These are phyloP conservation scores for Primulina eburnea DNA, from an alignment of 257 asterid species.

Conservation along the genomic window DNA sequence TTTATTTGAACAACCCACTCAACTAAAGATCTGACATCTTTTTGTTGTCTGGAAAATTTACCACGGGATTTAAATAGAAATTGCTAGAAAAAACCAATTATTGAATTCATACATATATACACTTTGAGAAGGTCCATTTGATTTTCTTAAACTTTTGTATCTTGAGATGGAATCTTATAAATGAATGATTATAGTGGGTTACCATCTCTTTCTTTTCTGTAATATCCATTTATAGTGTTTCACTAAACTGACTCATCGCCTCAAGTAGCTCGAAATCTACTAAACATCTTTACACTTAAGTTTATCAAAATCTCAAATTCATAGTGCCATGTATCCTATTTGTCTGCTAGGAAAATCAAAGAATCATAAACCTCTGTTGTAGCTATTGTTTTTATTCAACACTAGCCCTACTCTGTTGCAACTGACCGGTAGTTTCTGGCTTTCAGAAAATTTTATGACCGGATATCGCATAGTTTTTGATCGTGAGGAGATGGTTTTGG, in stretches of 20 bases:
- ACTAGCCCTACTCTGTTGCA: not conserved
- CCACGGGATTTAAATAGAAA: not conserved
- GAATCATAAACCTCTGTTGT: not conserved
- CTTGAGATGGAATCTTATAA: not conserved
- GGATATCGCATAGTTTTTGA: not conserved
- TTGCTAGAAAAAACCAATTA: not conserved
- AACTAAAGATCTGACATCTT: not conserved
- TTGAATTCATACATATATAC: not conserved
- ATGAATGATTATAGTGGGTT: not conserved
- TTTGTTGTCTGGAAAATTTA: not conserved
- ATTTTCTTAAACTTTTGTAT: conserved; percentile 4
- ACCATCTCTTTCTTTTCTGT: not conserved
- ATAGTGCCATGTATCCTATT: not conserved
- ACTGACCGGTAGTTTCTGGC: not conserved
- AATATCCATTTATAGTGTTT: no score
- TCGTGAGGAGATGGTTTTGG: not conserved
- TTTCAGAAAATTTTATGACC: not conserved
- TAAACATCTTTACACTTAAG: no score
- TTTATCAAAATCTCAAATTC: not conserved
- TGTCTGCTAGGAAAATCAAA: not conserved
- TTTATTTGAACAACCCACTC: not conserved
- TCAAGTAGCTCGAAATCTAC: no score
- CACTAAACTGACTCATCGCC: no score
- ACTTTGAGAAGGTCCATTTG: not conserved
- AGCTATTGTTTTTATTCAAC: not conserved